Base-by-base conservation (phyloP, 176 grass and related monocot species). In the Carex pumila region DNA sequence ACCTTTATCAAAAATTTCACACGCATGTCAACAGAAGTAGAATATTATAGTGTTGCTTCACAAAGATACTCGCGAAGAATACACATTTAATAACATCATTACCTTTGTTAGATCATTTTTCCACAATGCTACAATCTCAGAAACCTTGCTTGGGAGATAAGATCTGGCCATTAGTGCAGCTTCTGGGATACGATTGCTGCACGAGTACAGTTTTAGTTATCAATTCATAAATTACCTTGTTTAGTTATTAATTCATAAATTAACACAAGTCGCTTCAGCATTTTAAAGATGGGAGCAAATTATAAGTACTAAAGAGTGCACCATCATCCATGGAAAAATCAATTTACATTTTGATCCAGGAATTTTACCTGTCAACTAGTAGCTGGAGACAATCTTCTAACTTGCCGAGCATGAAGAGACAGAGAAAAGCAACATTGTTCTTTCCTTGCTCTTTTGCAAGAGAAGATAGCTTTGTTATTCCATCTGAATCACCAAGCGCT, bases 391-490 rank as follows among this genome's bases (percentile, higher is more conserved):
- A 98, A 81, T 90, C 88, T 83, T 98, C 96, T 69, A 98, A 90
- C 90, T 98, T 95, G 82, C 93, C 88, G 29, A 95, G 93, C 96
- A 95, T 92, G 81, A 98, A 95, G 85, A 95, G 83, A 86, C 91
- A 95, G 64, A 98, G 89, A 83, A 95, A 98, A 86, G 93, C 93
- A 83, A 98, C 93, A 85, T 98, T 98, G 17, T 98, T 95, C 86
- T 98, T 98, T 21, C 96, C 96, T 9, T 93, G 89, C 81, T 88
- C 91, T 87, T 93, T 98, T 19, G 96, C 93, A 86, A 93, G 87
- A 85, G 88, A 93, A 55, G 96, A 57, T 64, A 98, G 92, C 53
- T 88, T 92, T 85, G 84, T 81, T 5, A 95, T 93, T 83, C 91
- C 96, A 50, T 92, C 89, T 89, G 93, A 82, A 92, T 98, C 93